A percentile compares a stretch with the other conserved stretches of the same genome.
phyloP scores from a whole-genome alignment of 2,329 filamentous ascomycete species.

The Verticillium nonalfalfae region DNA sequence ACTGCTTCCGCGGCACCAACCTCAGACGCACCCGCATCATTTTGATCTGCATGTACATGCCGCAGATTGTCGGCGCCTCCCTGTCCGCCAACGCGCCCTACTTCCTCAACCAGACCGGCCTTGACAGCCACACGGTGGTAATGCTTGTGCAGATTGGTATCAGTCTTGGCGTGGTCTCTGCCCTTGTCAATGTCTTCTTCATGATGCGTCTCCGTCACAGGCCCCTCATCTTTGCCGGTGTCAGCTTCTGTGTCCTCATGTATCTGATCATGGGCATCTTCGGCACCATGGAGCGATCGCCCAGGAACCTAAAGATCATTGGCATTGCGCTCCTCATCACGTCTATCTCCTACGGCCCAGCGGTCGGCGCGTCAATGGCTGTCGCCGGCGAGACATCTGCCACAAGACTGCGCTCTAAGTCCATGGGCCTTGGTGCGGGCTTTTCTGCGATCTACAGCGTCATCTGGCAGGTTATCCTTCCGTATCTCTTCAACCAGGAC shows the following conservation, averaged over 20 bases:
- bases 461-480: conserved; percentile 15
- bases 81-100: conserved; percentile 16
- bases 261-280: conserved; percentile 16
- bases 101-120: conserved; percentile 16
- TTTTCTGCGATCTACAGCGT: conserved; percentile 8
- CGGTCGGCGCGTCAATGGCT: conserved; percentile 12
- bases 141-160: conserved; percentile 15
- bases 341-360: conserved; percentile 13
- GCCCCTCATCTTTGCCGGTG: conserved; percentile 14
- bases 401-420: conserved; percentile 8
- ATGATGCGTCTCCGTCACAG: conserved; percentile 15
- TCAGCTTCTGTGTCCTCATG: conserved; percentile 10
- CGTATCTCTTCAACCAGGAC: conserved; percentile 21
- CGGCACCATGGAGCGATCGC: conserved; percentile 9
- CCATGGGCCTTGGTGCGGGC: conserved; percentile 5
- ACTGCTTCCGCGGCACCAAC: conserved; percentile 8
- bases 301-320: conserved; percentile 10
- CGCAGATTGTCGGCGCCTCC: conserved; percentile 11
- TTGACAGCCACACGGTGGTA: conserved; percentile 10
- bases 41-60: conserved; percentile 12
- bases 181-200: conserved; percentile 13
- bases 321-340: conserved; percentile 14
- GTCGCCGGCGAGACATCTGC: conserved; percentile 9
- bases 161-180: conserved; percentile 11
- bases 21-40: conserved; percentile 13